phyloP scores from a whole-genome alignment of 495 filamentous ascomycete genomes.

The Chaetomium fimeti region DNA sequence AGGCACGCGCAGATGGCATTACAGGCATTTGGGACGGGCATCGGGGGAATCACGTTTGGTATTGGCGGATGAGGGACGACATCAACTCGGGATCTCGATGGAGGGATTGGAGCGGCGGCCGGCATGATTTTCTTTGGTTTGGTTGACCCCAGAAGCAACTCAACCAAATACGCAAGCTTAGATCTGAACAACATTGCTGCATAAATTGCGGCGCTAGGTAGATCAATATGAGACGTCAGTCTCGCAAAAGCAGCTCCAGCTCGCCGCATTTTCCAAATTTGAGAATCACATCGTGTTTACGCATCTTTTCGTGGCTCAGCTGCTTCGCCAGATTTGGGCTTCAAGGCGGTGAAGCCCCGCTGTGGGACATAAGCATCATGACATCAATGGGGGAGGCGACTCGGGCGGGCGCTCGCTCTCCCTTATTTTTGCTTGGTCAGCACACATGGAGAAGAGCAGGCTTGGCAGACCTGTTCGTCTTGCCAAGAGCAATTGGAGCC shows the following conservation, averaged over 20 bases:
- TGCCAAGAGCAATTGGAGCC: neutral
- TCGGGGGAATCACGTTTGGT: conserved; percentile 18
- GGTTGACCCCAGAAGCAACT: conserved; percentile 21
- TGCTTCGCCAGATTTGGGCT: conserved; percentile 5
- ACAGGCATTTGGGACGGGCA: conserved; percentile 28
- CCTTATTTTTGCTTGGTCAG: conserved; percentile 17
- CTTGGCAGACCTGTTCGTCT: neutral
- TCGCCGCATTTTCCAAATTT: neutral
- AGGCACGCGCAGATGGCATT: conserved; percentile 26
- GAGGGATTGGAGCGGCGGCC: conserved; percentile 19
- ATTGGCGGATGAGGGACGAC: conserved; percentile 12
- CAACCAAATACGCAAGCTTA: conserved; percentile 29
- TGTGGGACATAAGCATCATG: conserved; percentile 19
- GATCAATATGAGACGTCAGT: conserved; percentile 28
- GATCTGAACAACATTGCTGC: conserved; percentile 33
- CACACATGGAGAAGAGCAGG: neutral
- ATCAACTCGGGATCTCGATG: conserved; percentile 19
- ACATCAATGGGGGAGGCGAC: conserved; percentile 18
- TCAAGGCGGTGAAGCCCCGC: conserved; percentile 23
- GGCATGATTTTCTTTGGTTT: conserved; percentile 26
- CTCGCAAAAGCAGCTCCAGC: conserved; percentile 8
- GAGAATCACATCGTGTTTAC: neutral
- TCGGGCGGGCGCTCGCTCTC: no score
- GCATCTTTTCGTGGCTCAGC: neutral
- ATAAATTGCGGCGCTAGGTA: conserved; percentile 29